Evolutionary conservation across 768 basidiomycete genomes (phyloP).

Genomic region (Tricholoma furcatifolium): DNA sequence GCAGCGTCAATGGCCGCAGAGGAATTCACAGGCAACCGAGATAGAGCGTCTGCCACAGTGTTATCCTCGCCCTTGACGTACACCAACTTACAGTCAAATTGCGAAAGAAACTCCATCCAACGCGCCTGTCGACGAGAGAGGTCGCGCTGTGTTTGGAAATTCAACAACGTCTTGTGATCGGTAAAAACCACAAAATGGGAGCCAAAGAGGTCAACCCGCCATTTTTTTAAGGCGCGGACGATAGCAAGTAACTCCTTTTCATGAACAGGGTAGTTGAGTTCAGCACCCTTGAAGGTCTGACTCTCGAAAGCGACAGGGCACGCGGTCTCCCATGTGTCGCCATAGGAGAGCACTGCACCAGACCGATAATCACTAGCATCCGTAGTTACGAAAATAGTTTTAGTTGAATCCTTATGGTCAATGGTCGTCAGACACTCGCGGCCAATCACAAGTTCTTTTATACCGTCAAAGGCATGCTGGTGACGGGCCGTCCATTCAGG

Average conservation of each 20-base stretch:
- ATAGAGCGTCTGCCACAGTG: conserved; percentile 33
- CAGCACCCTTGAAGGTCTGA: conserved; percentile 4
- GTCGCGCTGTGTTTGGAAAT: conserved; percentile 29
- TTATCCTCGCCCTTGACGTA: conserved; percentile 36
- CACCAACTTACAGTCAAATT: conserved; percentile 31
- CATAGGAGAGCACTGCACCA: not conserved
- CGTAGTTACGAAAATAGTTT: conserved; percentile 28
- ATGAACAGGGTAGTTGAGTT: conserved; percentile 20
- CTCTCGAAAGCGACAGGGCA: conserved; percentile 9
- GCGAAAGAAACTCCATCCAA: conserved; percentile 32
- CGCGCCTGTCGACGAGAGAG: conserved; percentile 26
- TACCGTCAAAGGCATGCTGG: conserved; percentile 23
- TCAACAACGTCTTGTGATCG: conserved; percentile 34
- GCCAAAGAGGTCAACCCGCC: conserved; percentile 24
- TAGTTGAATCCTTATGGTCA: conserved; percentile 23
- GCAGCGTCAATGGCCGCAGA: not conserved
- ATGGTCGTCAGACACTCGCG: conserved; percentile 24
- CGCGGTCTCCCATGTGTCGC: not conserved
- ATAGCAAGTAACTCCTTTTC: conserved; percentile 36
- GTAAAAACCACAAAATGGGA: conserved; percentile 26
- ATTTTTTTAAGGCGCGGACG: conserved; percentile 27
- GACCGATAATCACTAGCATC: conserved; percentile 18
- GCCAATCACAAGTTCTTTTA: conserved; percentile 27
- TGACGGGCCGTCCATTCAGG: conserved; percentile 21
- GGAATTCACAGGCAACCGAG: conserved; percentile 8